These are phyloP conservation scores for Fagus crenata DNA, from an alignment of 306 rosid species.

Conservation along the genomic window DNA sequence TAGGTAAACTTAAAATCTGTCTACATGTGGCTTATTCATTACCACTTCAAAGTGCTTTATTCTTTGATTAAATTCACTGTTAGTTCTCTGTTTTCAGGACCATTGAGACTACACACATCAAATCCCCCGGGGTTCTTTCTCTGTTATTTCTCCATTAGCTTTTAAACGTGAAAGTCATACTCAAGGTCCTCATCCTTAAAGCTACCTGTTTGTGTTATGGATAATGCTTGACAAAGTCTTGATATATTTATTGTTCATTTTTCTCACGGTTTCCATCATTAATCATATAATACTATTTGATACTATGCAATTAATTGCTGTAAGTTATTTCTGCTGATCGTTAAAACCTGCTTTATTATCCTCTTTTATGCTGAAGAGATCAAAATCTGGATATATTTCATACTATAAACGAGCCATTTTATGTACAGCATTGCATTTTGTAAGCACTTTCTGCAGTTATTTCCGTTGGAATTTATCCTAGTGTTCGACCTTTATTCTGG, in stretches of 20 bases:
- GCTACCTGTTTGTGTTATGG: conserved; percentile 31
- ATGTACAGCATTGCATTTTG: neutral
- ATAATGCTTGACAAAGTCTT: conserved; percentile 29
- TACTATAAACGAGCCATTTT: neutral
- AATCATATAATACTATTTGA: neutral
- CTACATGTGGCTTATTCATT: neutral
- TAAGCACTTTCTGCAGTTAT: neutral
- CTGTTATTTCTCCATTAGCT: conserved; percentile 25
- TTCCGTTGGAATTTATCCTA: neutral
- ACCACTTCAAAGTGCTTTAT: neutral
- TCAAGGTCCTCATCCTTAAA: conserved; percentile 29
- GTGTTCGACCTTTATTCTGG: neutral
- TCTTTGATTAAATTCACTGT: neutral
- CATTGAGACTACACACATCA: conserved; percentile 25
- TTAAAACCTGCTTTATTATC: neutral
- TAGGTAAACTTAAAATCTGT: conserved; percentile 21
- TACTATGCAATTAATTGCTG: conserved; percentile 3
- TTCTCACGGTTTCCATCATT: conserved; percentile 14
- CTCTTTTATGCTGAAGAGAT: neutral
- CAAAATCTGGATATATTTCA: neutral
- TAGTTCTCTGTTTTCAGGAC: conserved; percentile 54
- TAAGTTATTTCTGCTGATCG: conserved; percentile 7
- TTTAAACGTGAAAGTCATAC: conserved; percentile 29
- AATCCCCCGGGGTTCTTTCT: conserved; percentile 29
- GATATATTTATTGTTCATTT: conserved; percentile 9